Evolutionary conservation across 2,329 filamentous ascomycete species (phyloP).

Genomic region (Venturia oleaginea): DNA sequence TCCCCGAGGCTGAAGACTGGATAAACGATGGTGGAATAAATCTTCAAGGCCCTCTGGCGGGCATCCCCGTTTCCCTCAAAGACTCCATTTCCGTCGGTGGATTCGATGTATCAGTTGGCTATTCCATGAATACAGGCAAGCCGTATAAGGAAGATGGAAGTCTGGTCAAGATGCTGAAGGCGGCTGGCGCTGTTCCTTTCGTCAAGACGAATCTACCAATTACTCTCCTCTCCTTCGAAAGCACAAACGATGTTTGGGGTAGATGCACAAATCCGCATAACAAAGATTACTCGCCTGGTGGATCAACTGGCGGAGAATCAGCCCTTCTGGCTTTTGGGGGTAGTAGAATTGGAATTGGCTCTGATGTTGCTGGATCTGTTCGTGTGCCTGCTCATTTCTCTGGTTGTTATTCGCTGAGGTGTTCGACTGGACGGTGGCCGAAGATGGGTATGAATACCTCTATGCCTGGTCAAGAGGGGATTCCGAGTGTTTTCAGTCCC

Average conservation of each 20-base stretch:
- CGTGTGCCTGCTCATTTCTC: constrained; percentile 81
- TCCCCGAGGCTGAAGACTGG: constrained; percentile 71
- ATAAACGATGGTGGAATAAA: constrained; percentile 50
- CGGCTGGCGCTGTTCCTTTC: constrained; percentile 67
- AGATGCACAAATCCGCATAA: constrained; percentile 76
- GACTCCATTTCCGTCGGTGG: constrained; percentile 67
- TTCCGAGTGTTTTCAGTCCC: constrained; percentile 81
- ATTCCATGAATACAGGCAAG: constrained; percentile 63
- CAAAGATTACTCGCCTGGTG: constrained; percentile 74
- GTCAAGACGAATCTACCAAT: constrained; percentile 88
- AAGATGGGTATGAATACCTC: constrained; percentile 75
- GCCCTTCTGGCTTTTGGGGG: constrained; percentile 73
- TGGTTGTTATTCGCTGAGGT: constrained; percentile 78
- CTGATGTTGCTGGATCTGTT: constrained; percentile 84
- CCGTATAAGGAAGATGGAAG: constrained; percentile 58
- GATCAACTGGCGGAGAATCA: constrained; percentile 77
- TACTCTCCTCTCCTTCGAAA: constrained; percentile 80
- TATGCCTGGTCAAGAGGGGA: constrained; percentile 87
- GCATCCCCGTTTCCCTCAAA: constrained; percentile 80
- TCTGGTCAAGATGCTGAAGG: constrained; percentile 50
- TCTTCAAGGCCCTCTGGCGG: constrained; percentile 71
- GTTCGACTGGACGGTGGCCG: constrained; percentile 84
- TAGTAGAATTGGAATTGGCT: constrained; percentile 80
- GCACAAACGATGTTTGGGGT: constrained; percentile 73
- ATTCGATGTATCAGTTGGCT: constrained; percentile 76